phyloP scores from a whole-genome alignment of 176 grass and related monocot genomes.

The Cymbopogon citratus region DNA sequence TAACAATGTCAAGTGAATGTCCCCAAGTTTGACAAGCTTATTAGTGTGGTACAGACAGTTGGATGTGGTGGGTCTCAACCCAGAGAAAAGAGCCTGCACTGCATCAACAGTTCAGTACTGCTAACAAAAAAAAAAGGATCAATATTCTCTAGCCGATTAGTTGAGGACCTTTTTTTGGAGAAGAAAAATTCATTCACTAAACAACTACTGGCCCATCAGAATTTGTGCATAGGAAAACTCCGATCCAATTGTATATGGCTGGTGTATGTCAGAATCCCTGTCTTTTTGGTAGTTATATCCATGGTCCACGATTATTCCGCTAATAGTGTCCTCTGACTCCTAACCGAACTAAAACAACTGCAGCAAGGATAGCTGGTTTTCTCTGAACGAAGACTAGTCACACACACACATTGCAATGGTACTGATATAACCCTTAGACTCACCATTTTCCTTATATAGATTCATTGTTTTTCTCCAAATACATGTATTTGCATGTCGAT shows the following conservation, averaged over 20 bases:
- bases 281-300: background rate
- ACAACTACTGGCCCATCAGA: background rate
- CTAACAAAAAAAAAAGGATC: background rate
- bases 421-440: background rate
- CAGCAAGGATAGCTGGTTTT: slow-evolving; percentile 15
- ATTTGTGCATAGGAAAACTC: background rate
- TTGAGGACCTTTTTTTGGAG: background rate
- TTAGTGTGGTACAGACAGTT: background rate
- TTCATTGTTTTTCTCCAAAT: background rate
- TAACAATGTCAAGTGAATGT: background rate
- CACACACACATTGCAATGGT: background rate
- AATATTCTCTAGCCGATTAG: background rate
- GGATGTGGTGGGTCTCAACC: background rate
- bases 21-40: background rate
- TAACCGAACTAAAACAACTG: slow-evolving; percentile 13
- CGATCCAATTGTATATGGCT: background rate
- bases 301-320: background rate
- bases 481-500: background rate
- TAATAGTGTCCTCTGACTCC: background rate
- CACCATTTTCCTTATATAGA: background rate
- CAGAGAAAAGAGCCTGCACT: background rate
- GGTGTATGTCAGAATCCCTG: background rate
- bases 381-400: background rate
- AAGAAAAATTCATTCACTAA: background rate
- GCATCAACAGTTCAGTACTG: background rate